Conservation (phyloP, 1,284 basidiomycete species). For the Melampsora americana region DNA sequence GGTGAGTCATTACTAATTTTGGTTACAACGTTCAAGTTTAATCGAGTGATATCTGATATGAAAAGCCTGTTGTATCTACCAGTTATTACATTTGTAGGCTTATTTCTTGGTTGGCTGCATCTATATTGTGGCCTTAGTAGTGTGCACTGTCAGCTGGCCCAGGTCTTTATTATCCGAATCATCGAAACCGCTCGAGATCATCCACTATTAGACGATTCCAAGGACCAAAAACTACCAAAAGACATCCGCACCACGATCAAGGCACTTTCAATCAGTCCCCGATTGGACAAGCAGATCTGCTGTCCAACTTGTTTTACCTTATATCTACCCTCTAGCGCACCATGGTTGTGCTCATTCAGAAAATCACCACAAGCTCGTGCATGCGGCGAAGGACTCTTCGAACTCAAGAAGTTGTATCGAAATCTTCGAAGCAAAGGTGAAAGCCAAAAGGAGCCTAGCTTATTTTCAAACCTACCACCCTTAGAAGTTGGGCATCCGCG, state of each 20-base stretch:
- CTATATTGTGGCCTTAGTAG: too few relatives aligned
- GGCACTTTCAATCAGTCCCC: not conserved
- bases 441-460: not conserved
- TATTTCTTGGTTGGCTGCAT: too few relatives aligned
- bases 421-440: slow-evolving; percentile 8
- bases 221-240: not conserved
- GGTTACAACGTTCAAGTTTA: too few relatives aligned
- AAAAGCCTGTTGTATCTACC: too few relatives aligned
- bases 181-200: too few relatives aligned
- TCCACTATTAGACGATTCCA: not conserved
- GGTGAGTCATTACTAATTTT: too few relatives aligned
- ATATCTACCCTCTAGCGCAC: not conserved
- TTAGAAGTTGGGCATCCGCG: not conserved
- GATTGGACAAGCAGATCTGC: slow-evolving; percentile 1
- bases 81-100: too few relatives aligned
- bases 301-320: slow-evolving; percentile 18
- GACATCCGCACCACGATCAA: slow-evolving; percentile 20
- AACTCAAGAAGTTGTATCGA: not conserved
- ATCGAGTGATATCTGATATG: too few relatives aligned
- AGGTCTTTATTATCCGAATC: too few relatives aligned
- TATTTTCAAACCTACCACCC: not conserved
- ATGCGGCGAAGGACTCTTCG: slow-evolving; percentile 18
- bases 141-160: too few relatives aligned
- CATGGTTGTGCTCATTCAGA: not conserved
- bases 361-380: slow-evolving; percentile 8